Evolutionary conservation across 1,284 basidiomycete species (phyloP), one percentile per base, ranked within the genome.

Genomic region (Trichosporon ovoides): DNA sequence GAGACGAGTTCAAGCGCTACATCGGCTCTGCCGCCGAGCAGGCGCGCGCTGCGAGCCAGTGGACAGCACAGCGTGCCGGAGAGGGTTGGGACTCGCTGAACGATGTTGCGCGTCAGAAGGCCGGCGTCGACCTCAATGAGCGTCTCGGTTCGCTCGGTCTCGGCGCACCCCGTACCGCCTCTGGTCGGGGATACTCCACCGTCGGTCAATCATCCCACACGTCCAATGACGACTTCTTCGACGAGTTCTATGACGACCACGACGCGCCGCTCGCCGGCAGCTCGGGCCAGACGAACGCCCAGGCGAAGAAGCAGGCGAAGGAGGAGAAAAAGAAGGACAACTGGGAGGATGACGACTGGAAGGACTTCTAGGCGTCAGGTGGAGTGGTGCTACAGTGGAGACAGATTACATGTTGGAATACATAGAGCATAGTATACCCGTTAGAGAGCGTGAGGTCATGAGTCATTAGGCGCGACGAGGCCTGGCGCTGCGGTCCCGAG

Each of bases 61-160:
- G 74, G 75, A 61, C 70, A 10, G 66, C 59, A 3, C 57, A 65
- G 38, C 59, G 71, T 20, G 76, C 75, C 1, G 60, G 61, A 13
- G 74, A 77, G 60, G 73, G 76, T 0, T 77, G 73, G 72, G 67
- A 65, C 5, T 63, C 61, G 18, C 54, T 76, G 34, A 77, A 76
- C 56, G 69, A 74, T 10, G 66, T 76, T 3, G 76, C 77, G 2
- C 72, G 71, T 53, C 59, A 66, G 6, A 60, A 66, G 22, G 74
- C 72, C 0, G 77, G 76, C 7, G 63, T 77, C 13, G 77, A 78
- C 54, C 59, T 78, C 33, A 73, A 75, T 55, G 74, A 74, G 49
- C 69, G 74, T 54, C 59, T 78, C 22, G 71, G 70, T 10, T 71
- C 69, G 38, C 60, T 78, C 16, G 72, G 72, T 10, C 16, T 75